These are phyloP conservation scores for Aulographum hederae DNA, from an alignment of 2,329 filamentous ascomycete genomes.

Conservation along the genomic window DNA sequence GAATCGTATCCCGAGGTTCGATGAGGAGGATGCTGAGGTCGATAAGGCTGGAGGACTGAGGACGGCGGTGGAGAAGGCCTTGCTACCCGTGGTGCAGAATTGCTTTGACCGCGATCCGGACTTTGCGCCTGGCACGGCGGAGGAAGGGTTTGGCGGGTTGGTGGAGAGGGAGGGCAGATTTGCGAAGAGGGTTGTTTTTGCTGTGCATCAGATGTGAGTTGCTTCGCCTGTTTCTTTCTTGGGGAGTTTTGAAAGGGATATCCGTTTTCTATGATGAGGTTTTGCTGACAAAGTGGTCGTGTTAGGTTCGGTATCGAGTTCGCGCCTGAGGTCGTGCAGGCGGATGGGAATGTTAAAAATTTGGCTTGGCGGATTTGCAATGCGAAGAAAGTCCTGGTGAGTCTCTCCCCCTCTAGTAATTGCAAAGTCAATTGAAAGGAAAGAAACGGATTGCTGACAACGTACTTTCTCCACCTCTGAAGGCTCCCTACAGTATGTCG, in stretches of 20 bases:
- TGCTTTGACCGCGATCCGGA: slow-evolving; percentile 86
- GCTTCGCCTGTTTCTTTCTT: not conserved
- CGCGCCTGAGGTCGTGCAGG: slow-evolving; percentile 76
- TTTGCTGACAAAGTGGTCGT: slow-evolving; percentile 8
- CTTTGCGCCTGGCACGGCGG: slow-evolving; percentile 61
- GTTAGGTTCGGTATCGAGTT: slow-evolving; percentile 76
- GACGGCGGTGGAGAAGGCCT: slow-evolving; percentile 51
- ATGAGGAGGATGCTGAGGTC: slow-evolving; percentile 48
- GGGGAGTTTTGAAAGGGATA: slow-evolving; percentile 1
- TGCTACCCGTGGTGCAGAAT: slow-evolving; percentile 73
- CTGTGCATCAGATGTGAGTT: slow-evolving; percentile 76
- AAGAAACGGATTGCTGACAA: not conserved
- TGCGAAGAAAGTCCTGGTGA: slow-evolving; percentile 82
- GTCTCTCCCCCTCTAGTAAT: slow-evolving; percentile 15
- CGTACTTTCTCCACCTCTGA: not conserved
- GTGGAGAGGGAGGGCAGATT: slow-evolving; percentile 83
- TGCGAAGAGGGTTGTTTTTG: slow-evolving; percentile 77
- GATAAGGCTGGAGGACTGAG: slow-evolving; percentile 44
- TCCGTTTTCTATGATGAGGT: too few relatives aligned
- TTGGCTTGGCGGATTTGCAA: slow-evolving; percentile 90
- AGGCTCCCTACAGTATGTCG: slow-evolving; percentile 31
- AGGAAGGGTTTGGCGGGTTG: slow-evolving; percentile 69
- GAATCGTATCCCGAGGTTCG: slow-evolving; percentile 65
- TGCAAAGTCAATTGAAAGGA: too few relatives aligned
- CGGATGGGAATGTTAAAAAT: slow-evolving; percentile 79